These are phyloP conservation scores for Nicotiana tomentosiformis DNA, from an alignment of 257 asterid species.

Conservation along the genomic window DNA sequence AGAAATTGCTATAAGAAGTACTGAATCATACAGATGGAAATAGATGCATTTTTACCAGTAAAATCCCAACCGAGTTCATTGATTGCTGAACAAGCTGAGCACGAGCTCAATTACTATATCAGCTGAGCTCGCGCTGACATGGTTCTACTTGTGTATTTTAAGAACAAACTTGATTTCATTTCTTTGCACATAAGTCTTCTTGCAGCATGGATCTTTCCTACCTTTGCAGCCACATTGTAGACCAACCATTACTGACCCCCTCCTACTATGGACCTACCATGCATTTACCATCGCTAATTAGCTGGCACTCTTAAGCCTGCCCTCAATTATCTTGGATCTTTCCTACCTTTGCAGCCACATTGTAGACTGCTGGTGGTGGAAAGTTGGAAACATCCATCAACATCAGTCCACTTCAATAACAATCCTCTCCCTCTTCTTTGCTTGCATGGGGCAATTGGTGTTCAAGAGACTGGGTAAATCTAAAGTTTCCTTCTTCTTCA, in stretches of 20 bases:
- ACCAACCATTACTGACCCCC: neutral
- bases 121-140: neutral
- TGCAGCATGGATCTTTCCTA: neutral
- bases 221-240: neutral
- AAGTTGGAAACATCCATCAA: neutral
- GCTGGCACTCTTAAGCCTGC: neutral
- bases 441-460: neutral
- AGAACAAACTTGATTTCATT: neutral
- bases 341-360: neutral
- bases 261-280: no score
- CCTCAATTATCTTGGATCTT: neutral
- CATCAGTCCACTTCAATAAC: neutral
- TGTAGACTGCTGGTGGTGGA: neutral
- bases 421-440: neutral
- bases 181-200: neutral
- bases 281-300: no score
- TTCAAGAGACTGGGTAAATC: neutral
- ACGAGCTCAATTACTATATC: neutral
- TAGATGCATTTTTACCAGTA: neutral
- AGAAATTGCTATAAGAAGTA: neutral
- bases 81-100: neutral
- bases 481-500: neutral
- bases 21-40: neutral
- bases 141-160: neutral
- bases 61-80: neutral